Conservation (phyloP, 2,329 filamentous ascomycete species). For the Paracoccidioides brasiliensis region DNA sequence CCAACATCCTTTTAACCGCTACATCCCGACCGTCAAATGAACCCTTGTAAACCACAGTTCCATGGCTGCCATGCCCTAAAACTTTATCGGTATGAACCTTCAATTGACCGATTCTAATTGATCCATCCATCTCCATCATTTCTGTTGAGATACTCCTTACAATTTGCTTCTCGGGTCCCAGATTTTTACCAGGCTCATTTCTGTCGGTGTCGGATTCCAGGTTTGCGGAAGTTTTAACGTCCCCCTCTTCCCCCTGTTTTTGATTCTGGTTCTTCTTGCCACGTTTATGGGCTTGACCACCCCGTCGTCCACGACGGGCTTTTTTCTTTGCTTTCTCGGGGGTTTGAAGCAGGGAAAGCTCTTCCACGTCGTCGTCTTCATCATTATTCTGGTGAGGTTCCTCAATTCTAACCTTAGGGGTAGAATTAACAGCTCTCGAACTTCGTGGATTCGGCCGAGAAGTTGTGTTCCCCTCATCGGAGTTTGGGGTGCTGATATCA, state of each 20-base stretch:
- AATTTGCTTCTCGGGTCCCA: constrained; percentile 50
- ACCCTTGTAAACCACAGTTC: constrained; percentile 93
- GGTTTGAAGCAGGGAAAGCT: constrained; percentile 15
- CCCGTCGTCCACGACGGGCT: constrained; percentile 56
- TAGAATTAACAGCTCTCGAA: constrained; percentile 12
- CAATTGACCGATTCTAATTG: constrained; percentile 47
- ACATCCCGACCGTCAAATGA: constrained; percentile 86
- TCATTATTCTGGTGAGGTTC: constrained; percentile 24
- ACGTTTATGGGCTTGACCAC: constrained; percentile 52
- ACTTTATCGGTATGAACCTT: constrained; percentile 47
- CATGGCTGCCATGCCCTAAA: constrained; percentile 72
- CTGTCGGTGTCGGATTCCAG: constrained; percentile 31
- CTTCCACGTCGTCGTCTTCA: constrained; percentile 23
- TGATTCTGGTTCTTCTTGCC: constrained; percentile 40
- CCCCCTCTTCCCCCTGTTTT: constrained; percentile 44
- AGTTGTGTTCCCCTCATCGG: constrained; percentile 16
- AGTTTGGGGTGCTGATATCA: constrained; percentile 17
- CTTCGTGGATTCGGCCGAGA: constrained; percentile 17
- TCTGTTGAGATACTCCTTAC: constrained; percentile 43
- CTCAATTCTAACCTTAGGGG: constrained; percentile 28
- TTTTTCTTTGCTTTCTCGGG: constrained; percentile 50
- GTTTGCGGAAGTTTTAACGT: constrained; percentile 40
- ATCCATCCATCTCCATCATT: constrained; percentile 46
- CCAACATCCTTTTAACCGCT: constrained; percentile 91
- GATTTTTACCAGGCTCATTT: constrained; percentile 28